Evolutionary conservation across 2,329 filamentous ascomycete genomes (phyloP).

Genomic region (Cercospora brassicicola): DNA sequence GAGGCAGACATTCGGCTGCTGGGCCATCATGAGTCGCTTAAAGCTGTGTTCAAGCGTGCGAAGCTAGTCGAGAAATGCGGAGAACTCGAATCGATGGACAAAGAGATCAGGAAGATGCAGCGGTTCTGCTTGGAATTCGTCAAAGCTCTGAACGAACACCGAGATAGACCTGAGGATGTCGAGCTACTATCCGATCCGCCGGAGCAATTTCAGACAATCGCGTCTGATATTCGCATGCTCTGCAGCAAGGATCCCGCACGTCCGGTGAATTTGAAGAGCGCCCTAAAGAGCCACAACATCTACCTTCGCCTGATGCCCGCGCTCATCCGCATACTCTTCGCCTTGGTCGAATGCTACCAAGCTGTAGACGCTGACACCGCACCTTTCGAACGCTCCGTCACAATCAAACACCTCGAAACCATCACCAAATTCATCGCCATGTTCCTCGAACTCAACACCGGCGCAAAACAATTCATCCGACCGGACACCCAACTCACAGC

Average conservation of each 20-base stretch:
- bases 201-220: constrained; percentile 13
- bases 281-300: constrained; percentile 27
- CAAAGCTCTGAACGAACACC: neutral
- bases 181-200: constrained; percentile 14
- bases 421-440: constrained; percentile 22
- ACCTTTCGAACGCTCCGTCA: constrained; percentile 12
- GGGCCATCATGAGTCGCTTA: neutral
- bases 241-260: constrained; percentile 17
- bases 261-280: constrained; percentile 15
- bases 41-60: neutral
- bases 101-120: neutral
- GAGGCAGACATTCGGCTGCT: neutral
- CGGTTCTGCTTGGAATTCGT: neutral
- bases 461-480: constrained; percentile 21
- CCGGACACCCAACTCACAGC: constrained; percentile 19
- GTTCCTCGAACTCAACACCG: constrained; percentile 23
- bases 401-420: constrained; percentile 21
- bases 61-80: neutral
- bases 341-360: constrained; percentile 24
- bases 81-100: neutral
- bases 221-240: constrained; percentile 10
- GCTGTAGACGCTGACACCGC: constrained; percentile 15
- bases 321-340: constrained; percentile 27
- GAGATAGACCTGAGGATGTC: neutral
- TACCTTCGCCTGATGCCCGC: constrained; percentile 34